Evolutionary conservation across 2,329 filamentous ascomycete genomes (phyloP), one percentile per base, ranked within the genome.

Genomic region (Dryadomyces sulphureus): DNA sequence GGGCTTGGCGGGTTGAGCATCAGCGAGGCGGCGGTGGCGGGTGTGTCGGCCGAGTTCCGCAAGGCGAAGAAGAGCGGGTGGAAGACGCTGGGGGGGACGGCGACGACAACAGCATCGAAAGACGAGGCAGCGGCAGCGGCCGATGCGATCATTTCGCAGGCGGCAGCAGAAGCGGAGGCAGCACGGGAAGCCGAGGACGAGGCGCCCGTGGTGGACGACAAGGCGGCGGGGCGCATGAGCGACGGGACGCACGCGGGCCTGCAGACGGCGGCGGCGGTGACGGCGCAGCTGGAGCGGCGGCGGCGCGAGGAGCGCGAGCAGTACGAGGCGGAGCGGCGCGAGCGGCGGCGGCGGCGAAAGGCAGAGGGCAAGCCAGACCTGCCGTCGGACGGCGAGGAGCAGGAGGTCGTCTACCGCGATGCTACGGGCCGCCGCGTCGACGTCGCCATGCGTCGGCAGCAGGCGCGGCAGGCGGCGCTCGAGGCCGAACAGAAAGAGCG

Each of bases 371-470:
- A 83, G 5, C 90, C 90, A 8, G 50, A 21, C 75, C 73, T 55
- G 30, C 27, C 20, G 19, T 38, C 32, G 9, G 43, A 69, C 65
- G 48, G 65, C 60, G 50, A 60, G 36, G 64, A 68, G 48, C 74
- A 95, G 63, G 94, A 95, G 63, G 94, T 90, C 0, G 88, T 95
- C 21, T 95, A 96, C 61, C 84, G 92, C 55, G 92, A 98, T 63
- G 92, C 93, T 11, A 92, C 84, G 3, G 92, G 92, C 12, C 76
- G 89, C n/a, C 81, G 94, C 46, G 89, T 98, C 52, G 94, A 98
- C 57, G 77, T 96, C 21, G 80, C 81, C 17, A 86, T 94, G 83
- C 87, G 86, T 62, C 76, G 89, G 21, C 89, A 87, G 19, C 88
- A 95, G 61, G 82, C 85, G 43, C 75, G 86, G n/a, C 75, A 77